Conservation (phyloP, 768 basidiomycete genomes). For the Mycena rebaudengoi region DNA sequence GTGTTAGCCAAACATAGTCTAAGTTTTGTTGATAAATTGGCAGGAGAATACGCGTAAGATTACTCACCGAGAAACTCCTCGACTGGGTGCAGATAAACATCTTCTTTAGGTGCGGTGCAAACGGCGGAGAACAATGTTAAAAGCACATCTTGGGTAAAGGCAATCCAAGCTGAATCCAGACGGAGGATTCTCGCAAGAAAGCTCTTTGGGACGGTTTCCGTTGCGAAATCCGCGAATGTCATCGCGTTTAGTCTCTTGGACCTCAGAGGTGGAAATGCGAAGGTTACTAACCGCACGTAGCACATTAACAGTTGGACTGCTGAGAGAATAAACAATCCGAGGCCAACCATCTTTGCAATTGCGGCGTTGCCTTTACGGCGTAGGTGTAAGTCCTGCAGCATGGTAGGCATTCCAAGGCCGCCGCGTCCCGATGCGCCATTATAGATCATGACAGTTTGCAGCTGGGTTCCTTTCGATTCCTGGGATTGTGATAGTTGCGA, state of each 20-base stretch:
- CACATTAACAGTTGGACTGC: conserved; percentile 53
- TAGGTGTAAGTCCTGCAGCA: conserved; percentile 34
- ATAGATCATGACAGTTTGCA: conserved; percentile 64
- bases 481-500: conserved; percentile 51
- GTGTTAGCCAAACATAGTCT: conserved; percentile 79
- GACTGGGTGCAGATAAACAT: conserved; percentile 65
- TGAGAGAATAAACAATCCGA: conserved; percentile 51
- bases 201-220: conserved; percentile 49
- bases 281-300: conserved; percentile 41
- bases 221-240: conserved; percentile 61
- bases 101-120: conserved; percentile 68
- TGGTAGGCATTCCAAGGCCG: conserved; percentile 62
- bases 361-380: conserved; percentile 29
- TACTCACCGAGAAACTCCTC: conserved; percentile 70
- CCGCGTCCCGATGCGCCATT: conserved; percentile 65
- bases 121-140: conserved; percentile 77
- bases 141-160: conserved; percentile 63
- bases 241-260: conserved; percentile 33
- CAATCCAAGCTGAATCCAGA: conserved; percentile 59
- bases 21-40: neutral
- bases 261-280: conserved; percentile 40
- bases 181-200: conserved; percentile 50
- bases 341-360: conserved; percentile 36
- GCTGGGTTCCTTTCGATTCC: conserved; percentile 17
- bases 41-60: conserved; percentile 7